Evolutionary conservation across 768 basidiomycete genomes (phyloP).

Genomic region (Serendipita indica): DNA sequence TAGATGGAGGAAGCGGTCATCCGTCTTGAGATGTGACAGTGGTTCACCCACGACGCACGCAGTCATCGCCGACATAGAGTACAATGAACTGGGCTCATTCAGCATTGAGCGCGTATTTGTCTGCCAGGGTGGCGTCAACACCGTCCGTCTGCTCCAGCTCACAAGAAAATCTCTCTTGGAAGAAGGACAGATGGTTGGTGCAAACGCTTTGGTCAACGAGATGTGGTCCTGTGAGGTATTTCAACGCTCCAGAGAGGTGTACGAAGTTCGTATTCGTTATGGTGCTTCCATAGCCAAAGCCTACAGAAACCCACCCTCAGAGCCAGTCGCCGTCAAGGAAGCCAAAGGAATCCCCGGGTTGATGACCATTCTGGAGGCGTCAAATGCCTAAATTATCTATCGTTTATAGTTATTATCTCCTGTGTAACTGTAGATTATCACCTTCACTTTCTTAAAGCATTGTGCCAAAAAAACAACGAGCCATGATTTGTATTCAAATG

Average conservation of each 20-base stretch:
- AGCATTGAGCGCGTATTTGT: background rate
- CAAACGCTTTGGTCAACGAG: constrained; percentile 1
- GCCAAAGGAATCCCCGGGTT: constrained; percentile 51
- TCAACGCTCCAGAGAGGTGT: background rate
- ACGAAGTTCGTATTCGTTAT: background rate
- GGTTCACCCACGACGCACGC: too few relatives aligned
- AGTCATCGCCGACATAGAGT: background rate
- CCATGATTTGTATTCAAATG: too few relatives aligned
- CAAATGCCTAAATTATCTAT: too few relatives aligned
- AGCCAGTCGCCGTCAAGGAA: constrained; percentile 45
- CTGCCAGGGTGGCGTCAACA: constrained; percentile 2
- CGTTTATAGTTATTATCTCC: too few relatives aligned
- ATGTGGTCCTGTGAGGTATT: background rate
- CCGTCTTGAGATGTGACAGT: too few relatives aligned
- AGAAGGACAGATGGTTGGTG: background rate
- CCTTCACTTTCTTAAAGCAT: too few relatives aligned
- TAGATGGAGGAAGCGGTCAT: too few relatives aligned
- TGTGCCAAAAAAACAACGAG: too few relatives aligned
- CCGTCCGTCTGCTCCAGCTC: constrained; percentile 7
- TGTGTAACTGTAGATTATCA: too few relatives aligned
- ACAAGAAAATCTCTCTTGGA: background rate
- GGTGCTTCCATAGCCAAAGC: background rate
- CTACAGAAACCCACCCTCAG: background rate
- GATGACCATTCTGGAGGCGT: constrained; percentile 47
- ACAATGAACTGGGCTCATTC: background rate